Evolutionary conservation across 495 filamentous ascomycete genomes (phyloP).

Genomic region (Neurospora tetraspora): DNA sequence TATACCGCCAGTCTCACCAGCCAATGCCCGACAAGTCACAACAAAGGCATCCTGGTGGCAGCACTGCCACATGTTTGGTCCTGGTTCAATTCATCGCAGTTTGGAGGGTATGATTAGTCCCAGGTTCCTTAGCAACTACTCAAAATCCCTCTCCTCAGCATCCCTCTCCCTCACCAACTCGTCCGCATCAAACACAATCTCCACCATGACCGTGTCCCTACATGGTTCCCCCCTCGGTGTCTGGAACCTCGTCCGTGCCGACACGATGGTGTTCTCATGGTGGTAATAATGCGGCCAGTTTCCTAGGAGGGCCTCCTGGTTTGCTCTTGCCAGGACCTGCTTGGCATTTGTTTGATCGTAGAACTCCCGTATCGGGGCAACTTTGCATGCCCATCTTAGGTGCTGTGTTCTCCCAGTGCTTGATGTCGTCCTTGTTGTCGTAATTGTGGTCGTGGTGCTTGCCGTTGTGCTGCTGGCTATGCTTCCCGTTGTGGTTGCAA

Average conservation of each 20-base stretch:
- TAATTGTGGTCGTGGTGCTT: neutral
- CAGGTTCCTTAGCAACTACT: no score
- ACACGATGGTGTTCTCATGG: slow-evolving; percentile 5
- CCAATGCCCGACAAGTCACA: no score
- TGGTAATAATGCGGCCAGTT: slow-evolving; percentile 6
- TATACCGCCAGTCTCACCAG: no score
- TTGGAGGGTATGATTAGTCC: no score
- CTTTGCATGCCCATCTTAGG: neutral
- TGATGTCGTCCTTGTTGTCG: neutral
- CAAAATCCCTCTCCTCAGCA: neutral
- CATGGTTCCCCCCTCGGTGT: slow-evolving; percentile 7
- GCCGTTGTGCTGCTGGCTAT: neutral
- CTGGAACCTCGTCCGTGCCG: slow-evolving; percentile 9
- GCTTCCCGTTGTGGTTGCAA: neutral
- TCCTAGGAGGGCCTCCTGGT: neutral
- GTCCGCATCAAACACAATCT: slow-evolving; percentile 13
- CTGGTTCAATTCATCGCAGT: no score
- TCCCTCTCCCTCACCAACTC: neutral
- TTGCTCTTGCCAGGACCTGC: neutral
- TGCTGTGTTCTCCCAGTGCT: neutral
- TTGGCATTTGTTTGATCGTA: neutral
- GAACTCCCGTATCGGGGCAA: neutral
- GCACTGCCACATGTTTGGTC: no score
- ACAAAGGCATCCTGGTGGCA: no score
- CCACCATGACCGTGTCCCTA: slow-evolving; percentile 8